A percentile compares a stretch with the other conserved stretches of the same genome.
Evolutionary conservation across 1,139 yeast species (phyloP).

Genomic region (Eremothecium sinecaudum): DNA sequence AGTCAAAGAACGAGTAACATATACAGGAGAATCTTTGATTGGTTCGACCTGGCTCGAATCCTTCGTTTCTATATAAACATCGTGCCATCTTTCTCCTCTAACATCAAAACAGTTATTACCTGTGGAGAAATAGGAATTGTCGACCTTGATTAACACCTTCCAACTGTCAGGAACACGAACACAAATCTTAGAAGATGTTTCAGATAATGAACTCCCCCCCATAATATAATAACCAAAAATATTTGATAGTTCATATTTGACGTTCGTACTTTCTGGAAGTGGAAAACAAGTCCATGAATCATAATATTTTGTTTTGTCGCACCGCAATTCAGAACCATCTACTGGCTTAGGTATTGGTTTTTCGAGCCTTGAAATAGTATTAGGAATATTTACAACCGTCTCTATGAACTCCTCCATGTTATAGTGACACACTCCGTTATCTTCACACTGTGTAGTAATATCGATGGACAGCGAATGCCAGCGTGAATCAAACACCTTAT

Average conservation of each 20-base stretch:
- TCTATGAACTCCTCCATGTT: conserved; percentile 63
- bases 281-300: conserved; percentile 76
- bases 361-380: conserved; percentile 50
- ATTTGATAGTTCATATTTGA: conserved; percentile 49
- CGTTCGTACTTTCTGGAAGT: conserved; percentile 43
- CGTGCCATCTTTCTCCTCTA: conserved; percentile 31
- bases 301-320: conserved; percentile 52
- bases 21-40: conserved; percentile 49
- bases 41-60: conserved; percentile 34
- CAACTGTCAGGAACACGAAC: conserved; percentile 40
- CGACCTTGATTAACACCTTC: conserved; percentile 33
- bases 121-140: conserved; percentile 27
- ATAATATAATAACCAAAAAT: conserved; percentile 59
- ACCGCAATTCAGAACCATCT: conserved; percentile 55
- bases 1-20: conserved; percentile 75
- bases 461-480: conserved; percentile 96
- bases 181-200: conserved; percentile 36
- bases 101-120: conserved; percentile 33
- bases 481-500: conserved; percentile 81
- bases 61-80: conserved; percentile 35
- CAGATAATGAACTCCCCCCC: conserved; percentile 53
- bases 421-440: conserved; percentile 37
- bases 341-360: conserved; percentile 77
- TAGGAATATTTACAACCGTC: conserved; percentile 62
- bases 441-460: conserved; percentile 49